Percentiles rank a stretch among this genome's conserved stretches.
Conservation (phyloP, 2,329 filamentous ascomycete genomes). For the Hymenoscyphus salicellus region DNA sequence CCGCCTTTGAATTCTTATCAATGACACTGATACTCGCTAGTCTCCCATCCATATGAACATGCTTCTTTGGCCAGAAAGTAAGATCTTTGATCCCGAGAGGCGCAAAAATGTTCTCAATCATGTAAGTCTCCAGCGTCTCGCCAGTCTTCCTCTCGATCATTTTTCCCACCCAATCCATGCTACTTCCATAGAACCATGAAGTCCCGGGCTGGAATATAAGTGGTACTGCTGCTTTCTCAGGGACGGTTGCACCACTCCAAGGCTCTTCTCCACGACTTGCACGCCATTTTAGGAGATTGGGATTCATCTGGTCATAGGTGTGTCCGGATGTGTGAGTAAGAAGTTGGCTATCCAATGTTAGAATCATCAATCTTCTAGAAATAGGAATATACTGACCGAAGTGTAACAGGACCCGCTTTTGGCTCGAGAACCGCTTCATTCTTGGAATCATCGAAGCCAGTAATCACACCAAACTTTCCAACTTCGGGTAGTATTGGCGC, state of each 20-base stretch:
- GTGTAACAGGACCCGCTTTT: background rate
- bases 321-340: background rate
- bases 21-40: background rate
- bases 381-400: conserved; percentile 14
- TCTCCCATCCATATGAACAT: conserved; percentile 17
- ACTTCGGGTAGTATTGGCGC: conserved; percentile 24
- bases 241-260: background rate
- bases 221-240: conserved; percentile 36
- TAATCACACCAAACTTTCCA: conserved; percentile 24
- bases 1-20: conserved; percentile 19
- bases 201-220: conserved; percentile 63
- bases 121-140: conserved; percentile 22
- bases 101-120: conserved; percentile 26
- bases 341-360: no score
- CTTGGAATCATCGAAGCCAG: conserved; percentile 20
- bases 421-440: conserved; percentile 10
- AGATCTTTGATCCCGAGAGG: conserved; percentile 27
- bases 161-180: conserved; percentile 54
- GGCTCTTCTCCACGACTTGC: conserved; percentile 5
- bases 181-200: conserved; percentile 56
- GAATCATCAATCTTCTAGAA: background rate
- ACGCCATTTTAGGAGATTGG: conserved; percentile 12
- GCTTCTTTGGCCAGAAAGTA: conserved; percentile 25
- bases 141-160: conserved; percentile 42
- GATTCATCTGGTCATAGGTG: conserved; percentile 12